phyloP scores from a whole-genome alignment of 495 filamentous ascomycete genomes.

The Staphylotrichum longicolle region DNA sequence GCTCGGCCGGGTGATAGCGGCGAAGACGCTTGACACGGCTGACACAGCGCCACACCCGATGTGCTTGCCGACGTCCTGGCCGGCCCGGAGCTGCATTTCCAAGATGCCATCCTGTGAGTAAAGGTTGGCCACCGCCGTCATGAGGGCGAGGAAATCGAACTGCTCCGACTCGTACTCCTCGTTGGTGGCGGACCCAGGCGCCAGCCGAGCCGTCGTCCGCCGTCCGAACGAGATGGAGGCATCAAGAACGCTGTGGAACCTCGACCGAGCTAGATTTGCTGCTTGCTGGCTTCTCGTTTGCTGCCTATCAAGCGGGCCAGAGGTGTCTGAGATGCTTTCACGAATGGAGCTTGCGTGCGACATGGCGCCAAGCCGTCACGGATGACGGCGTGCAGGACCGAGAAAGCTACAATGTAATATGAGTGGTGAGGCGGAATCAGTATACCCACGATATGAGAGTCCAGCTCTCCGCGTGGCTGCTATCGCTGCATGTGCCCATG shows the following conservation, averaged over 20 bases:
- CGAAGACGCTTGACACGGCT: background rate
- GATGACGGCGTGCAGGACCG: background rate
- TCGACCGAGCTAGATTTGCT: slow-evolving; percentile 1
- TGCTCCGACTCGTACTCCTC: background rate
- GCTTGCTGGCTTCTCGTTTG: background rate
- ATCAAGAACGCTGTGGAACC: background rate
- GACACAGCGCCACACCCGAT: background rate
- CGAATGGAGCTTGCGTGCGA: background rate
- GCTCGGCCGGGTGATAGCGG: background rate
- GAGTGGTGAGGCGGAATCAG: background rate
- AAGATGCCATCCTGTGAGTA: background rate
- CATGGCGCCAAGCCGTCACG: background rate
- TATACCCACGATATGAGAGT: background rate
- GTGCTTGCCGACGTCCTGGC: background rate
- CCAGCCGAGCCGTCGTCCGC: background rate
- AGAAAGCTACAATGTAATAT: background rate
- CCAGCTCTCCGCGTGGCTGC: background rate
- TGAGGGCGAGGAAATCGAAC: background rate
- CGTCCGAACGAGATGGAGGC: slow-evolving; percentile 4
- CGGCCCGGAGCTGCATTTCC: background rate
- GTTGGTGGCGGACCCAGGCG: background rate
- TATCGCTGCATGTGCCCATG: too few species aligned
- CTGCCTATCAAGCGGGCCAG: background rate
- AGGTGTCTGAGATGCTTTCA: background rate
- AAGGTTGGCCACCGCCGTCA: background rate